A percentile compares a stretch with the other conserved stretches of the same genome.
phyloP scores from a whole-genome alignment of 371 early-diverging fungal species.

The Rhizopus stolonifer region DNA sequence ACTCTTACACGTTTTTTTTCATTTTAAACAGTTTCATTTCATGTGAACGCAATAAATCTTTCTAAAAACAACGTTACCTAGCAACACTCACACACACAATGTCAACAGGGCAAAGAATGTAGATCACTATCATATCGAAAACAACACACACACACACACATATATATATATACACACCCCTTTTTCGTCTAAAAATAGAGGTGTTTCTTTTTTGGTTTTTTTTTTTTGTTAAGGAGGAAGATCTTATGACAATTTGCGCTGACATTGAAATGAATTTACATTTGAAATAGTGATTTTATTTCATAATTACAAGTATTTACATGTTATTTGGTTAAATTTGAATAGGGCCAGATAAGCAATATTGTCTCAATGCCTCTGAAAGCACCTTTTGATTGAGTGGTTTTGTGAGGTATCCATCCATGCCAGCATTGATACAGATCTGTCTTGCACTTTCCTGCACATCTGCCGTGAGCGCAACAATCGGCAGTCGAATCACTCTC shows the following conservation, averaged over 20 bases:
- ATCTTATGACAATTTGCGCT: no score
- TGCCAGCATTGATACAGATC: slow-evolving; percentile 48
- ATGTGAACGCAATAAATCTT: neutral
- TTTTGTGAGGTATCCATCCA: slow-evolving; percentile 50
- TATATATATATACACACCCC: no score
- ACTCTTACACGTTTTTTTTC: neutral
- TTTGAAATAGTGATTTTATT: no score
- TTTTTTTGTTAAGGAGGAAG: no score
- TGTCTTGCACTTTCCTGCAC: slow-evolving; percentile 49
- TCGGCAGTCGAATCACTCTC: slow-evolving; percentile 19
- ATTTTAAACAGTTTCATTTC: neutral
- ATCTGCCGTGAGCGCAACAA: slow-evolving; percentile 47
- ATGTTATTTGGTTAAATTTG: no score
- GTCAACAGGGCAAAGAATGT: no score
- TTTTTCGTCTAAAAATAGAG: no score
- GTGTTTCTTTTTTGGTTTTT: no score
- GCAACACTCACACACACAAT: no score
- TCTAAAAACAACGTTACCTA: neutral
- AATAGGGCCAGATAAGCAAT: slow-evolving; percentile 10
- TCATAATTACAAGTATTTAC: slow-evolving; percentile 1
- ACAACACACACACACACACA: no score
- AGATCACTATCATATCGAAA: no score
- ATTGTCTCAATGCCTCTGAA: slow-evolving; percentile 26
- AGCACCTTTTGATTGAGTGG: slow-evolving; percentile 39
- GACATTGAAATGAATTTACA: no score